Evolutionary conservation across 2,329 filamentous ascomycete genomes (phyloP), one percentile per base, ranked within the genome.

Genomic region (Claviceps arundinis): DNA sequence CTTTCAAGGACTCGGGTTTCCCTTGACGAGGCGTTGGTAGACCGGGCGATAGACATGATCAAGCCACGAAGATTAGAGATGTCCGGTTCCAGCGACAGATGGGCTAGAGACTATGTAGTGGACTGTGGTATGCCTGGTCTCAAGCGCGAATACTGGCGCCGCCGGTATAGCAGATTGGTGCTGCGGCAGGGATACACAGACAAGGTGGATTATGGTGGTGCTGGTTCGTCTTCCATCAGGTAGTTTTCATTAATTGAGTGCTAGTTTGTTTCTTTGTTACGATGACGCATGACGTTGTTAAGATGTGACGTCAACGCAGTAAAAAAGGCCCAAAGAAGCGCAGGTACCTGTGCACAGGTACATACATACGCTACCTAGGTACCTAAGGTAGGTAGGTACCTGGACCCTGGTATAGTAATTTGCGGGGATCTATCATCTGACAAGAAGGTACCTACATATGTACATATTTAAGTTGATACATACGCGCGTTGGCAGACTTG

Each of bases 251-350:
- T 44, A 54, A 54, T 52, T 48, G 47, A 55, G 47, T 50, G 49
- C 48, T 54, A 50, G 22, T 55, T 53, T 34, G 34, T 53, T 53
- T 47, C 51, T 46, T 50, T 50, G 24, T 48, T 19, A 24, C 11
- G 22, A 26, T 42, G 24, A 19, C 8, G 41, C 16, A 17, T 34
- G 24, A 30, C 5, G 4, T 9, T 34, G 16, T 11, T n/a, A 16
- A 11, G 4, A 34, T 1, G 16, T 34, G 44, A 34, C 16, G 16
- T 11, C 24, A 26, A 17, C 17, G 8, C 4, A 13, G 19, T 5
- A 34, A 34, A 34, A 9, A 34, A 34, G 30, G 30, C 30, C 9
- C 30, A 11, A 3, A 34, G 30, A 3, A 42, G 40, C 17, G 17
- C 22, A 42, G 3, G n/a, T 24, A 24, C 24, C 22, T 24, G 38